Conservation (phyloP, 2,329 filamentous ascomycete species). For the Raffaelea ambrosiae region DNA sequence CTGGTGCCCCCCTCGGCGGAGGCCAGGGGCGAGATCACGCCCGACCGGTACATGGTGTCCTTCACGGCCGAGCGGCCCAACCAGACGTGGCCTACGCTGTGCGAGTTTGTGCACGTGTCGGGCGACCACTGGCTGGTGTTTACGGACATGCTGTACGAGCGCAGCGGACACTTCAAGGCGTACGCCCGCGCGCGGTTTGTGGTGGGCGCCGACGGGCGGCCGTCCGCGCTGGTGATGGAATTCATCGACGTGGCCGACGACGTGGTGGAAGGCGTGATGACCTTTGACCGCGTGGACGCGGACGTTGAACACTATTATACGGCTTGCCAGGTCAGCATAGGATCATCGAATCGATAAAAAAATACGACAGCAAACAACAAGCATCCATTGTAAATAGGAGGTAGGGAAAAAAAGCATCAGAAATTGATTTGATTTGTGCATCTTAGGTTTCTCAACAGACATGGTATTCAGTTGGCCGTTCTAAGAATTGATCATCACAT, state of each 20-base stretch:
- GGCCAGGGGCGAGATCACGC: not conserved
- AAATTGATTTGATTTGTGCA: constrained; percentile 39
- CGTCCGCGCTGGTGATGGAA: constrained; percentile 20
- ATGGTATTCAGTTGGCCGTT: constrained; percentile 53
- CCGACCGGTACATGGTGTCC: constrained; percentile 10
- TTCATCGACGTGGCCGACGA: constrained; percentile 14
- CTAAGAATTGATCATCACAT: constrained; percentile 50
- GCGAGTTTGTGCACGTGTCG: constrained; percentile 25
- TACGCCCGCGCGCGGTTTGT: constrained; percentile 23
- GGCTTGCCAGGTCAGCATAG: too few species aligned
- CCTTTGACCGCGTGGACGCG: constrained; percentile 19
- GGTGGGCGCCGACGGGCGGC: constrained; percentile 19
- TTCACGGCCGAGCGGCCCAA: constrained; percentile 17
- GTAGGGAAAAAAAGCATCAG: constrained; percentile 30
- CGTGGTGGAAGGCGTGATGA: constrained; percentile 21
- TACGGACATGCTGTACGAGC: constrained; percentile 17
- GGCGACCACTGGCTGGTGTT: constrained; percentile 26
- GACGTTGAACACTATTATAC: not conserved
- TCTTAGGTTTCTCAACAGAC: constrained; percentile 41
- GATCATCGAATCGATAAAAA: not conserved
- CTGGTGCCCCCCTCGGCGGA: not conserved
- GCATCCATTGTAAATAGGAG: not conserved
- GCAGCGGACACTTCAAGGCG: constrained; percentile 16
- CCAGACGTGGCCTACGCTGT: constrained; percentile 22
- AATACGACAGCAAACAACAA: not conserved